Conservation (phyloP, 2,329 filamentous ascomycete species). For the Aspergillus sp. region DNA sequence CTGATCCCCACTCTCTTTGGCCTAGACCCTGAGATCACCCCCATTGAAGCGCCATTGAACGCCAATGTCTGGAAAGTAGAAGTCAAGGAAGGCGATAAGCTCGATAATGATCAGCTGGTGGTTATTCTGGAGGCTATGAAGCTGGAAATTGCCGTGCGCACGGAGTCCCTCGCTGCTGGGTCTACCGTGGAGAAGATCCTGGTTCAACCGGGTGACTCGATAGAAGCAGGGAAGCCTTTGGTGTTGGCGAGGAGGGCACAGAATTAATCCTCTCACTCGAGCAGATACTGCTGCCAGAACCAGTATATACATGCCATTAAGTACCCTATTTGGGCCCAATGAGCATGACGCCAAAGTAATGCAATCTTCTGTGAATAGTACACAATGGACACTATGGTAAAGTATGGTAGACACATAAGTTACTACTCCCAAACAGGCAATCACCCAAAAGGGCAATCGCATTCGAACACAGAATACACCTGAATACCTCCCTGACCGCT, state of each 20-base stretch:
- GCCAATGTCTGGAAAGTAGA: conserved; percentile 59
- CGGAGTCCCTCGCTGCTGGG: conserved; percentile 30
- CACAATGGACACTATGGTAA: neutral
- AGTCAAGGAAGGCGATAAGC: conserved; percentile 43
- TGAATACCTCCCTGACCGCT: neutral
- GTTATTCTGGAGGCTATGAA: conserved; percentile 60
- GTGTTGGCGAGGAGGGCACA: conserved; percentile 27
- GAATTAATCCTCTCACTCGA: neutral
- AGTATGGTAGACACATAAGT: neutral
- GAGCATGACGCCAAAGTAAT: too few relatives aligned
- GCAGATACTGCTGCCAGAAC: too few relatives aligned
- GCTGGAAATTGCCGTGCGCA: conserved; percentile 54
- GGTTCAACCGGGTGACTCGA: conserved; percentile 42
- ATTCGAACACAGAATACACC: neutral
- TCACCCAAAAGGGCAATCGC: neutral
- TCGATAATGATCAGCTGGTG: conserved; percentile 48
- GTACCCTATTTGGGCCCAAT: too few relatives aligned
- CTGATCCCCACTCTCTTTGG: neutral
- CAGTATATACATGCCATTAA: too few relatives aligned
- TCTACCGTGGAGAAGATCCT: conserved; percentile 43
- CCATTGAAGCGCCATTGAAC: conserved; percentile 47
- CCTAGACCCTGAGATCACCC: conserved; percentile 38
- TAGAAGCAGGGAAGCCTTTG: conserved; percentile 38
- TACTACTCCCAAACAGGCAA: too few relatives aligned
- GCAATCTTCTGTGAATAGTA: too few relatives aligned